A percentile compares a stretch with the other conserved stretches of the same genome.
Conservation (phyloP, 441 rosid genomes). For the Melastoma candidum region DNA sequence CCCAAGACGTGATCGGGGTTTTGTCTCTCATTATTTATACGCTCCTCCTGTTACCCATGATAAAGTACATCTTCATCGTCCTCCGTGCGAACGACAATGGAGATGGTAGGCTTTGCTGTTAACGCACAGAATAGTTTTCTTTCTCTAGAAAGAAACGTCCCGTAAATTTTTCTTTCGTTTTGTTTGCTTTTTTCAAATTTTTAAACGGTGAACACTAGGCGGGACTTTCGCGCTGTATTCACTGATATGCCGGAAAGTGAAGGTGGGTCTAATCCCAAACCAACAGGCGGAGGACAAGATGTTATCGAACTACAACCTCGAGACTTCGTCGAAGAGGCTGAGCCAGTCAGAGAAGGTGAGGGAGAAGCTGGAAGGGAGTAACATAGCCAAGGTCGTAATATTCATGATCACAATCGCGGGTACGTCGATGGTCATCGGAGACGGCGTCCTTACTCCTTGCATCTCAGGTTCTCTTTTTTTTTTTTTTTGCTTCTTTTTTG, state of each 20-base stretch:
- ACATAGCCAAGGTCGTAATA: slow-evolving; percentile 25
- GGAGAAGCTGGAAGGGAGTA: slow-evolving; percentile 36
- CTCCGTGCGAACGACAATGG: slow-evolving; percentile 72
- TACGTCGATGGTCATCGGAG: slow-evolving; percentile 82
- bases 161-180: no score
- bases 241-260: slow-evolving; percentile 43
- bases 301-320: slow-evolving; percentile 56
- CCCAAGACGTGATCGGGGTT: slow-evolving; percentile 48
- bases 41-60: slow-evolving; percentile 34
- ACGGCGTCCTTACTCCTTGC: slow-evolving; percentile 69
- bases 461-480: slow-evolving; percentile 41
- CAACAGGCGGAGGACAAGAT: slow-evolving; percentile 60
- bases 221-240: slow-evolving; percentile 90
- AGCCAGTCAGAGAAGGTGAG: slow-evolving; percentile 39
- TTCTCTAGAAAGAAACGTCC: no score
- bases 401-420: slow-evolving; percentile 63
- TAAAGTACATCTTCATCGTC: slow-evolving; percentile 69
- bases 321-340: slow-evolving; percentile 30
- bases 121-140: no score
- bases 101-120: slow-evolving; percentile 34
- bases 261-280: slow-evolving; percentile 51
- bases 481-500: neutral
- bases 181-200: neutral
- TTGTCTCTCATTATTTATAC: slow-evolving; percentile 65
- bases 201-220: slow-evolving; percentile 20